Evolutionary conservation across 2,329 filamentous ascomycete genomes (phyloP), one percentile per base, ranked within the genome.

Genomic region (Colletotrichum siamense): DNA sequence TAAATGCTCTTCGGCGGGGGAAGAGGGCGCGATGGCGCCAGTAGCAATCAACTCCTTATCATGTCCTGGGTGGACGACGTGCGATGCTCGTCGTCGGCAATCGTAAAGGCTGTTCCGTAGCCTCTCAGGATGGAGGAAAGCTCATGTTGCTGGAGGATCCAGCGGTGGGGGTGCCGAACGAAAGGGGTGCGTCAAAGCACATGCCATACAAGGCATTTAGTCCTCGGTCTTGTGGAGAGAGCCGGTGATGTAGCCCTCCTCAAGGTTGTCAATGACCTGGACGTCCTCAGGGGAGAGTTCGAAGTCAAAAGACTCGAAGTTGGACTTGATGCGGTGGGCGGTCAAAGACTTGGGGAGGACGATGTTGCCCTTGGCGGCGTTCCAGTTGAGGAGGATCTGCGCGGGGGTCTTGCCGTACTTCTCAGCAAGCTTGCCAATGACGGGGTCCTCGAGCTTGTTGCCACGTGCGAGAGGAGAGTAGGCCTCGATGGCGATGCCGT

Each of bases 341-440:
- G 89, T 92, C 59, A 90, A 90, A 79, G 90, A 92, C 87, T 94
- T 94, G 73, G 92, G 92, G 77, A 94, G 87, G 49, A 92, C 91
- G 15, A 91, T 88, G 82, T 92, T 91, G 69, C 91, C 90, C 77
- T 89, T 87, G 70, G 86, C 84, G 71, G 91, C 82, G 78, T 89
- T 91, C 91, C 91, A 92, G 68, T 90, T 89, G 78, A 92, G 90
- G 64, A 92, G 85, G 32, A 91, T 87, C 83, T 92, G 91, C 9
- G 90, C 91, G 28, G 91, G 86, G 10, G 88, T 89, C 83, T 90
- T 89, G 70, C 86, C 86, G 76, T 89, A 86, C 82, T 91, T 90
- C 82, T 89, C 84, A 34, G 90, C 91, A 75, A 92, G 88, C 49
- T 86, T 84, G 78, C 88, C 88, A 61, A 92, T 85, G 2, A 86